A percentile compares a stretch with the other conserved stretches of the same genome.
These are phyloP conservation scores for Phytophthora citricola DNA, from an alignment of 352 stramenopile genomes.

Conservation along the genomic window DNA sequence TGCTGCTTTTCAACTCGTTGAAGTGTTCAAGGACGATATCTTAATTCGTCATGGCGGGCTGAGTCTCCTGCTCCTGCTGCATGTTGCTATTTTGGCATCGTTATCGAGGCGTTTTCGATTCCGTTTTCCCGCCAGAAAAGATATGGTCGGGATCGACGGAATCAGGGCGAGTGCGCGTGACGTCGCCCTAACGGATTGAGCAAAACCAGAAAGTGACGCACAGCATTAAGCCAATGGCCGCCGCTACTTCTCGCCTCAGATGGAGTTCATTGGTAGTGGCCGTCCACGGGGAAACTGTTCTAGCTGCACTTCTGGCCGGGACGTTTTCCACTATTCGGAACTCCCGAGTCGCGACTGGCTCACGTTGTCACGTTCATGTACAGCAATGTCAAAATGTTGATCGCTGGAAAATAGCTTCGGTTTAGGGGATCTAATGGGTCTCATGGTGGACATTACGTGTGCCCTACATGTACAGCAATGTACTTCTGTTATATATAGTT, in stretches of 20 bases:
- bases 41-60: background rate
- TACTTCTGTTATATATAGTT: too few relatives aligned
- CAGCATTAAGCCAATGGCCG: constrained; percentile 12
- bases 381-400: too few relatives aligned
- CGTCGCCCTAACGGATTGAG: constrained; percentile 1
- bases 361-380: too few relatives aligned
- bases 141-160: background rate
- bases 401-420: too few relatives aligned
- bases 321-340: too few relatives aligned
- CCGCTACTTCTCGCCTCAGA: background rate
- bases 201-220: constrained; percentile 17
- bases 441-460: too few relatives aligned
- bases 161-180: constrained; percentile 9
- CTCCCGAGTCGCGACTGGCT: too few relatives aligned
- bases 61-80: background rate
- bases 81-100: too few relatives aligned
- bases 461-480: too few relatives aligned
- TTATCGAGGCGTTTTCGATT: background rate
- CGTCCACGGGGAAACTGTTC: background rate
- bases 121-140: constrained; percentile 4
- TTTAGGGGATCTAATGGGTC: too few relatives aligned
- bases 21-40: background rate
- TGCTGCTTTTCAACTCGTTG: constrained; percentile 5
- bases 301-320: too few relatives aligned
- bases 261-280: constrained; percentile 10